These are phyloP conservation scores for Penicillium cinerascens DNA, from an alignment of 495 filamentous ascomycete genomes.

Conservation along the genomic window DNA sequence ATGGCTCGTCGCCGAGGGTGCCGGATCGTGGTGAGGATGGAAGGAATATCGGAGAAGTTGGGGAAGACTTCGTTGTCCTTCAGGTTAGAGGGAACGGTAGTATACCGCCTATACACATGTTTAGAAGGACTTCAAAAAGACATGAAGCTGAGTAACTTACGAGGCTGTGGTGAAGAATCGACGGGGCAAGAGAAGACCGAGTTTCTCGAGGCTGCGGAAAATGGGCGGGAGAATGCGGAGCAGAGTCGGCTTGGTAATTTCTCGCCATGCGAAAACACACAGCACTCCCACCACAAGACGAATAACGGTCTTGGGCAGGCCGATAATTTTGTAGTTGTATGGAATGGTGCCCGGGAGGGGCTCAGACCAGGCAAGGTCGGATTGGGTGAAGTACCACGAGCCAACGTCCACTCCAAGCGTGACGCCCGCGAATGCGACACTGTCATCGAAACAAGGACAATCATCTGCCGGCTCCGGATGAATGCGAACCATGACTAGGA, in stretches of 20 bases:
- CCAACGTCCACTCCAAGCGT: conserved; percentile 76
- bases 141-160: conserved; percentile 37
- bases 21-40: conserved; percentile 71
- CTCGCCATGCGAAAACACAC: conserved; percentile 85
- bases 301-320: conserved; percentile 54
- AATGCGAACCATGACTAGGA: conserved; percentile 74
- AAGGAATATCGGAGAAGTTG: conserved; percentile 76
- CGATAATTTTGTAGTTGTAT: conserved; percentile 59
- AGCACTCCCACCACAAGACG: conserved; percentile 77
- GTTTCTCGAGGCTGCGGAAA: conserved; percentile 78
- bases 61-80: conserved; percentile 86
- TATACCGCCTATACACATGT: conserved; percentile 61
- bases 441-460: conserved; percentile 97
- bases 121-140: background rate
- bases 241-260: conserved; percentile 76
- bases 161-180: conserved; percentile 87
- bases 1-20: conserved; percentile 78
- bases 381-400: conserved; percentile 71
- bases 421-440: conserved; percentile 87
- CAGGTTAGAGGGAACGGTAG: conserved; percentile 70
- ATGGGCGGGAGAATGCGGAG: conserved; percentile 75
- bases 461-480: conserved; percentile 96
- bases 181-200: conserved; percentile 73
- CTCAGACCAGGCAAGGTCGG: conserved; percentile 50
- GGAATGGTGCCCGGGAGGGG: conserved; percentile 61